Conservation (phyloP, 352 stramenopile genomes). For the Globisporangium spiculum region DNA sequence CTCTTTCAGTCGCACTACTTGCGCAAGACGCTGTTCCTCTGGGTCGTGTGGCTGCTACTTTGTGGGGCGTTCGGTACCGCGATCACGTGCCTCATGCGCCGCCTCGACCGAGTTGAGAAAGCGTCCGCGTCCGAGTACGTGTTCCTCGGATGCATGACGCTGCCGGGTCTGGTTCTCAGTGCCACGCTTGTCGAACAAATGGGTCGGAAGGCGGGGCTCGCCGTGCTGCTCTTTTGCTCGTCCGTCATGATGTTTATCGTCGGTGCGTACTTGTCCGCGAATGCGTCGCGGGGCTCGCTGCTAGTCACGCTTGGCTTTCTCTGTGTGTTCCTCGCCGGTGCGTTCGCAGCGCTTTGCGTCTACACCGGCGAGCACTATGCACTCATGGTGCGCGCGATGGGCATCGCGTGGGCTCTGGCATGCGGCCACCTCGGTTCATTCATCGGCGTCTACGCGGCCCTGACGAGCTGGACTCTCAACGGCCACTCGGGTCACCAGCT, state of each 20-base stretch:
- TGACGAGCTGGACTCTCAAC: constrained; percentile 24
- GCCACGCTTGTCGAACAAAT: constrained; percentile 36
- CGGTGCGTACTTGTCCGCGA: constrained; percentile 24
- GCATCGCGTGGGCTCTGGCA: constrained; percentile 32
- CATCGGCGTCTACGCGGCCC: constrained; percentile 29
- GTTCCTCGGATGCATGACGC: constrained; percentile 31
- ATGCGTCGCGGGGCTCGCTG: constrained; percentile 9
- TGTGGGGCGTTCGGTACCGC: constrained; percentile 22
- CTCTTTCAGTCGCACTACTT: constrained; percentile 41
- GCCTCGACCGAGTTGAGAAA: constrained; percentile 24
- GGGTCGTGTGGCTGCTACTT: constrained; percentile 38
- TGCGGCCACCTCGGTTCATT: constrained; percentile 44
- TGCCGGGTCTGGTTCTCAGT: constrained; percentile 40
- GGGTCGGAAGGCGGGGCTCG: constrained; percentile 32
- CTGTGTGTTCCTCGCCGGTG: constrained; percentile 24
- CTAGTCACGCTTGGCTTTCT: constrained; percentile 24
- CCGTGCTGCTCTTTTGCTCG: constrained; percentile 28
- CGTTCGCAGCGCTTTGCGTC: constrained; percentile 27
- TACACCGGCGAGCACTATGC: constrained; percentile 51
- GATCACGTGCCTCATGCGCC: constrained; percentile 27
- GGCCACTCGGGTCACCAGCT: constrained; percentile 15
- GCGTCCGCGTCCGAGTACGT: constrained; percentile 26
- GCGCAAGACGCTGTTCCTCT: constrained; percentile 40
- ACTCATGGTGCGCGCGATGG: constrained; percentile 40
- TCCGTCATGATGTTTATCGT: constrained; percentile 27